Evolutionary conservation across 2,329 filamentous ascomycete genomes (phyloP).

Genomic region (Cladosporium austrohemisphaericum): DNA sequence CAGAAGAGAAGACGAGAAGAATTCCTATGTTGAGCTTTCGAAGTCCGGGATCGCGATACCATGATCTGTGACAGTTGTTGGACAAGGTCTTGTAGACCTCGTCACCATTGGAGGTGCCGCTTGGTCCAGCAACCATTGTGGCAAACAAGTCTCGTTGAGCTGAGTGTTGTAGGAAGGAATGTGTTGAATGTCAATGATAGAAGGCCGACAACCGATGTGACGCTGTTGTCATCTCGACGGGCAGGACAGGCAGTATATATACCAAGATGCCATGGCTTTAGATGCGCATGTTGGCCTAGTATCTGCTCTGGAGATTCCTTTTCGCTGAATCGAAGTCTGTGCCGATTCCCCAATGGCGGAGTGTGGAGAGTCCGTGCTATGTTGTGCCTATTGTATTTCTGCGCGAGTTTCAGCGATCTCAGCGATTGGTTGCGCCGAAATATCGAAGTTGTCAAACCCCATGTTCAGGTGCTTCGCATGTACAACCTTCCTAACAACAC

Average conservation of each 20-base stretch:
- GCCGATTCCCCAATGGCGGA: conserved; percentile 2
- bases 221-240: neutral
- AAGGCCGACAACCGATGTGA: neutral
- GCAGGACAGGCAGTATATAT: conserved; percentile 4
- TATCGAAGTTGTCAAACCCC: no score
- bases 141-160: neutral
- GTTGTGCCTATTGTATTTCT: neutral
- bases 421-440: neutral
- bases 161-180: neutral
- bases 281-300: neutral
- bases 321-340: conserved; percentile 8
- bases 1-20: conserved; percentile 13
- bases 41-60: conserved; percentile 22
- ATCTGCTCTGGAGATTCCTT: neutral
- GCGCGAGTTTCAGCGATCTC: conserved; percentile 2
- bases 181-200: neutral
- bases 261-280: neutral
- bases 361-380: conserved; percentile 8
- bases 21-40: conserved; percentile 18
- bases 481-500: no score
- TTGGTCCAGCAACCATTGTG: conserved; percentile 12
- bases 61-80: conserved; percentile 21
- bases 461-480: no score
- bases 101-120: conserved; percentile 14
- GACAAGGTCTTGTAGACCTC: conserved; percentile 20